Evolutionary conservation across 441 rosid genomes (phyloP).

Genomic region (Erodium moschatum): DNA sequence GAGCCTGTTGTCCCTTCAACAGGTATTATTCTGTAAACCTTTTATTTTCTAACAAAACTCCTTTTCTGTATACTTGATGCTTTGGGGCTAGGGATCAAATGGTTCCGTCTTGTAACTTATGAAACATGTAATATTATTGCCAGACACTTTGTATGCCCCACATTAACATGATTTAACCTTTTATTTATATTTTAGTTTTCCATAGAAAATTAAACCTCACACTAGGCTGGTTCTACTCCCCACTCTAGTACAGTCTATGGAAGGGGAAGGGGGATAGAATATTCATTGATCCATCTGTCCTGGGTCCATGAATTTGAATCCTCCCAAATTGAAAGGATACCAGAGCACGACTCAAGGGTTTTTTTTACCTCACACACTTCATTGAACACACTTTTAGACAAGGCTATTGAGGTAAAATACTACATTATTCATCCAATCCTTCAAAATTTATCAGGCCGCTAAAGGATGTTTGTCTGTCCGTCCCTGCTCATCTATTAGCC

Average conservation of each 20-base stretch:
- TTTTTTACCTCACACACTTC: background rate
- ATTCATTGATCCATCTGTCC: background rate
- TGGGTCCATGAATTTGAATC: background rate
- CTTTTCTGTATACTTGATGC: background rate
- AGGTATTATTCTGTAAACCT: constrained; percentile 24
- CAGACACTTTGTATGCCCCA: background rate
- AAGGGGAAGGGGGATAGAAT: background rate
- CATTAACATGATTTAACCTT: background rate
- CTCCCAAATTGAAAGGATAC: constrained; percentile 2
- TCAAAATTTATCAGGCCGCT: no score
- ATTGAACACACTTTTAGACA: background rate
- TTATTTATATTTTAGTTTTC: background rate
- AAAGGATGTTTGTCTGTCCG: no score
- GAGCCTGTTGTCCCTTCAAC: constrained; percentile 24
- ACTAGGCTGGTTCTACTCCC: background rate
- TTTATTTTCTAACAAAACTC: background rate
- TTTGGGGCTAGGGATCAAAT: background rate
- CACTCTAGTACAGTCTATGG: background rate
- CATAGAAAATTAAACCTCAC: background rate
- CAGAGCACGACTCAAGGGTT: background rate
- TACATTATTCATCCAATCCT: no score
- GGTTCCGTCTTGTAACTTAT: background rate
- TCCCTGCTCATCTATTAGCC: no score
- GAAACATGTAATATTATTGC: background rate
- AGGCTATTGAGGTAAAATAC: no score